phyloP scores from a whole-genome alignment of 2,329 filamentous ascomycete species.

The Curvularia sp. region DNA sequence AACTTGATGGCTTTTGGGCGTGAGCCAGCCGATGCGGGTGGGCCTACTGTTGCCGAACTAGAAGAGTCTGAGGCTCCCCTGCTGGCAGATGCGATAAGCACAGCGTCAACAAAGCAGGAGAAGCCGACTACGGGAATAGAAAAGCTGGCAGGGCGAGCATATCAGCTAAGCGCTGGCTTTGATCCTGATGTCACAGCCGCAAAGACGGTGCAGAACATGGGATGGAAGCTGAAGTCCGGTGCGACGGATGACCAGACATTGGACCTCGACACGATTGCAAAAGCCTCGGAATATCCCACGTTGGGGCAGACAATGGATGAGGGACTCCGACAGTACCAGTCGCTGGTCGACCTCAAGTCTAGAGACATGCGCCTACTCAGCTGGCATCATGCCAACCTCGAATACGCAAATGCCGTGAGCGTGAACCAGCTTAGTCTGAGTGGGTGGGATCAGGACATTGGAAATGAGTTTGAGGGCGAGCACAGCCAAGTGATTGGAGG shows the following conservation, averaged over 20 bases:
- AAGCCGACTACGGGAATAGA: slow-evolving; percentile 61
- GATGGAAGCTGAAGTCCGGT: slow-evolving; percentile 76
- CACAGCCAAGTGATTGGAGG: slow-evolving; percentile 94
- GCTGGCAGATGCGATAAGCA: slow-evolving; percentile 57
- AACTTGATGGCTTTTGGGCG: slow-evolving; percentile 82
- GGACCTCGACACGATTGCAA: slow-evolving; percentile 71
- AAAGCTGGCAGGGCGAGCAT: slow-evolving; percentile 74
- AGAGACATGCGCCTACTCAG: slow-evolving; percentile 91
- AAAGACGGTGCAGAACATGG: slow-evolving; percentile 78
- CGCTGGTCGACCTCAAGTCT: slow-evolving; percentile 80
- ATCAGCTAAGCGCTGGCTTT: slow-evolving; percentile 71
- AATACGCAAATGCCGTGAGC: slow-evolving; percentile 95
- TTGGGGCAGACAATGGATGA: slow-evolving; percentile 91
- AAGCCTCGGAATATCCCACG: slow-evolving; percentile 69
- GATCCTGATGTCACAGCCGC: slow-evolving; percentile 75
- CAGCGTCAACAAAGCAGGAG: slow-evolving; percentile 46
- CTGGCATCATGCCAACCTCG: slow-evolving; percentile 97
- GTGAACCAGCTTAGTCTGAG: slow-evolving; percentile 85
- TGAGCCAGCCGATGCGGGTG: slow-evolving; percentile 66
- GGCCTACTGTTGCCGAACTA: slow-evolving; percentile 73
- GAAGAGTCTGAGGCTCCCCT: slow-evolving; percentile 70
- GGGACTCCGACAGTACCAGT: slow-evolving; percentile 86
- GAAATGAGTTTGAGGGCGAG: slow-evolving; percentile 95
- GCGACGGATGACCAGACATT: slow-evolving; percentile 69
- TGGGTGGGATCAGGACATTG: slow-evolving; percentile 96